These are phyloP conservation scores for Coemansia sp. DNA, from an alignment of 192 early-diverging fungal species.

Conservation along the genomic window DNA sequence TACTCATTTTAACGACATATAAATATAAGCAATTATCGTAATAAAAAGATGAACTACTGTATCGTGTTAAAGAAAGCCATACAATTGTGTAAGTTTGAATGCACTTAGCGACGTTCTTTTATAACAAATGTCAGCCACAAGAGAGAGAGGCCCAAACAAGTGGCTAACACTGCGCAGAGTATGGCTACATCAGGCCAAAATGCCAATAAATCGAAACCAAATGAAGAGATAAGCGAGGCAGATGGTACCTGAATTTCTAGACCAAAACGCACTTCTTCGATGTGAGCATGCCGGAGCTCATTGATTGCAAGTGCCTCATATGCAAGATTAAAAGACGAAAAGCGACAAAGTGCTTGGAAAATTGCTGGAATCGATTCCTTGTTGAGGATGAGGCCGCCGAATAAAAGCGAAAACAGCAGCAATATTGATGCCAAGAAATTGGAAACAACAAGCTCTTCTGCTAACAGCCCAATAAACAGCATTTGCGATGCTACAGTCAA, in stretches of 20 bases:
- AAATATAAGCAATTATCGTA: too few species aligned
- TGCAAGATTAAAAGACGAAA: slow-evolving; percentile 86
- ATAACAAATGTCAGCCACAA: slow-evolving; percentile 77
- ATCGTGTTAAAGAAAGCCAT: too few species aligned
- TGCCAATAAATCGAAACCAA: slow-evolving; percentile 79
- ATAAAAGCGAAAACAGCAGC: slow-evolving; percentile 87
- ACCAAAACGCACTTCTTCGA: slow-evolving; percentile 77
- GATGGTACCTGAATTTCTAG: slow-evolving; percentile 84
- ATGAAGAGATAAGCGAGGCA: slow-evolving; percentile 78
- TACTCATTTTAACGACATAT: too few species aligned
- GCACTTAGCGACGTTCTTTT: slow-evolving; percentile 70
- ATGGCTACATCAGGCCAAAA: slow-evolving; percentile 79
- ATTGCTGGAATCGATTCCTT: slow-evolving; percentile 74
- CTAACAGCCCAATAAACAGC: slow-evolving; percentile 71
- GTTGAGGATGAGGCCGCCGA: slow-evolving; percentile 87
- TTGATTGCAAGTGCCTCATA: slow-evolving; percentile 89
- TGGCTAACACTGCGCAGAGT: slow-evolving; percentile 58
- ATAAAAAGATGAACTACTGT: too few species aligned
- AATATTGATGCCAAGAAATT: slow-evolving; percentile 75
- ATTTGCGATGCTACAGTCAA: slow-evolving; percentile 72
- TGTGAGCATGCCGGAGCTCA: slow-evolving; percentile 76
- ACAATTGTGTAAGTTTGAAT: too few species aligned
- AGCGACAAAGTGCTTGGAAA: slow-evolving; percentile 56
- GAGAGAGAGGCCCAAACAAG: slow-evolving; percentile 68
- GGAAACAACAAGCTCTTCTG: slow-evolving; percentile 70